phyloP scores from a whole-genome alignment of 768 basidiomycete species.

The Amanita thiersii region DNA sequence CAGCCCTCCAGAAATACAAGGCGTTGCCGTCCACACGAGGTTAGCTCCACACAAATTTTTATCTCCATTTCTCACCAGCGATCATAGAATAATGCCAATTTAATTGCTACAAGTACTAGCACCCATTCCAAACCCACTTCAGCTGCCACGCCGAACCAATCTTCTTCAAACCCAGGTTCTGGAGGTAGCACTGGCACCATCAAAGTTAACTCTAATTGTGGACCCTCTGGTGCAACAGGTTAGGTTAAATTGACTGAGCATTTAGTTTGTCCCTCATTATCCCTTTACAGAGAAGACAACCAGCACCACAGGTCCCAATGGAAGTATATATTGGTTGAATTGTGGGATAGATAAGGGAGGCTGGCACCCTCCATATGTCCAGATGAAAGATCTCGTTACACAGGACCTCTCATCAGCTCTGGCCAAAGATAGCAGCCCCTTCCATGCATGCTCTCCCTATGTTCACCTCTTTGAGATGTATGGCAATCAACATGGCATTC shows the following conservation, averaged over 20 bases:
- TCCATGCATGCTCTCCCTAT: conserved; percentile 47
- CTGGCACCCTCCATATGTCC: conserved; percentile 67
- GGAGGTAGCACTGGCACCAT: conserved; percentile 19
- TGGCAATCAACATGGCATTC: conserved; percentile 41
- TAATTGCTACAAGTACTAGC: not conserved
- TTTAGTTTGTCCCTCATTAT: conserved; percentile 1
- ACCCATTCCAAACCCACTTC: conserved; percentile 7
- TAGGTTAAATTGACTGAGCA: conserved; percentile 11
- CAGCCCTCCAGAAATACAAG: conserved; percentile 9
- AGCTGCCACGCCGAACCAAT: conserved; percentile 9
- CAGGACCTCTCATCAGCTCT: conserved; percentile 40
- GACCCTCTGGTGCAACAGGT: conserved; percentile 44
- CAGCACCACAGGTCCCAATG: conserved; percentile 53
- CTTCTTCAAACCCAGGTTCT: too few species aligned
- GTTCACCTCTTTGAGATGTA: conserved; percentile 52
- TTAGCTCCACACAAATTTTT: too few species aligned
- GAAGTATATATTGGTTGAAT: conserved; percentile 68
- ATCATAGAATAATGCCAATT: not conserved
- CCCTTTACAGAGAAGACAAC: conserved; percentile 37
- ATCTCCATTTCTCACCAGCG: not conserved
- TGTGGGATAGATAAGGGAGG: conserved; percentile 59
- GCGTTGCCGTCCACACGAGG: conserved; percentile 14
- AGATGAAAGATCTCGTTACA: conserved; percentile 40
- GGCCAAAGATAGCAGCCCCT: conserved; percentile 41
- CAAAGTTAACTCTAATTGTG: conserved; percentile 33